Conservation (phyloP, 1,284 basidiomycete species). For the Tilletiopsis washingtonensis region DNA sequence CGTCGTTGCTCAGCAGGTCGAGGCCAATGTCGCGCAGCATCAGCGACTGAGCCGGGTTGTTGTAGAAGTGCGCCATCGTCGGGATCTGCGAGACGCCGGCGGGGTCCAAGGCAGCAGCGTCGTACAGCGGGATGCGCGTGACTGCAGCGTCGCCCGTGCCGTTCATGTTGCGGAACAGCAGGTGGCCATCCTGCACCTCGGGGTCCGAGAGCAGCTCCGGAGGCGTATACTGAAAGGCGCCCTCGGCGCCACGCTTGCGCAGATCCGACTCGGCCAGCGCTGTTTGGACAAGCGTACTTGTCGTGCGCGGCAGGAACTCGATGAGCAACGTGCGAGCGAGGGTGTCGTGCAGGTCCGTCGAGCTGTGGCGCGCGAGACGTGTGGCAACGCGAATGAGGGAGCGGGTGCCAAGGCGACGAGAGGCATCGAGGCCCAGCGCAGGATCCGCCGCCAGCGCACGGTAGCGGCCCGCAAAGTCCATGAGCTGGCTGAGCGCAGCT, state of each 20-base stretch:
- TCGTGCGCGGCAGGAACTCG: slow-evolving; percentile 47
- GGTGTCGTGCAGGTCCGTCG: slow-evolving; percentile 36
- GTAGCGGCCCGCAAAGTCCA: slow-evolving; percentile 43
- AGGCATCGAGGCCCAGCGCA: slow-evolving; percentile 40
- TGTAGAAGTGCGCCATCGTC: slow-evolving; percentile 39
- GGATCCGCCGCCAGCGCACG: slow-evolving; percentile 33
- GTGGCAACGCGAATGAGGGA: slow-evolving; percentile 45
- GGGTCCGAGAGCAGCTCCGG: slow-evolving; percentile 28
- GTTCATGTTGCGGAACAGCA: slow-evolving; percentile 16
- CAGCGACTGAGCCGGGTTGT: slow-evolving; percentile 45
- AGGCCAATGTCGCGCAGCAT: slow-evolving; percentile 44
- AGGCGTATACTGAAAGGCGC: slow-evolving; percentile 30
- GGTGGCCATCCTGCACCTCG: slow-evolving; percentile 9
- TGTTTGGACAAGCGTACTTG: slow-evolving; percentile 33
- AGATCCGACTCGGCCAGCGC: slow-evolving; percentile 37
- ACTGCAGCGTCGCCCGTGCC: not conserved
- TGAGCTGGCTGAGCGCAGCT: slow-evolving; percentile 21
- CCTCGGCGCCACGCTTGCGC: slow-evolving; percentile 32
- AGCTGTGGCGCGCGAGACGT: slow-evolving; percentile 34
- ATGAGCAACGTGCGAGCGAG: slow-evolving; percentile 43
- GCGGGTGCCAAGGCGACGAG: slow-evolving; percentile 46
- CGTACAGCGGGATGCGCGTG: slow-evolving; percentile 34
- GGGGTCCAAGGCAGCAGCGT: slow-evolving; percentile 33
- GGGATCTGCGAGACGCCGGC: slow-evolving; percentile 42
- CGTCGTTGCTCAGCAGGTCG: slow-evolving; percentile 46